Evolutionary conservation across 192 early-diverging fungal genomes (phyloP).

Genomic region (Coemansia sp.): DNA sequence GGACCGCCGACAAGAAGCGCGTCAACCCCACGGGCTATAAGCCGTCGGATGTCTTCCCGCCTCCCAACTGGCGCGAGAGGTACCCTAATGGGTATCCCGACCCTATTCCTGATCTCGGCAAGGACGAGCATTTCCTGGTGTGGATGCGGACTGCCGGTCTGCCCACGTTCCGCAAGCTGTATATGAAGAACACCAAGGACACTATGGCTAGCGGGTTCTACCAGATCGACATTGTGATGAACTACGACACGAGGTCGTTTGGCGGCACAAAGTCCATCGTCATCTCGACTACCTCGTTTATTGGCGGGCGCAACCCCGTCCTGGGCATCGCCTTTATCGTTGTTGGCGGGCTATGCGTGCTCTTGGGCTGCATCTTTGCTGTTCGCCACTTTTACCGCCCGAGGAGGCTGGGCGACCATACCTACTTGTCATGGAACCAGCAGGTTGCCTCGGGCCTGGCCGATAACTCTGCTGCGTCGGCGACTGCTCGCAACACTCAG

Average conservation of each 20-base stretch:
- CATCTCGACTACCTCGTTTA: slow-evolving; percentile 87
- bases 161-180: slow-evolving; percentile 96
- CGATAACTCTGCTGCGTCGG: slow-evolving; percentile 15
- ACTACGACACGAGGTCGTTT: slow-evolving; percentile 82
- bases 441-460: slow-evolving; percentile 49
- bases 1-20: slow-evolving; percentile 77
- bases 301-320: slow-evolving; percentile 97
- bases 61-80: slow-evolving; percentile 77
- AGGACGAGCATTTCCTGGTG: slow-evolving; percentile 87
- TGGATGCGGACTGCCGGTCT: slow-evolving; percentile 98
- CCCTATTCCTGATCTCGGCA: slow-evolving; percentile 58
- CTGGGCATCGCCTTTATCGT: slow-evolving; percentile 92
- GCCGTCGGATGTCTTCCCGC: slow-evolving; percentile 66
- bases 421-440: slow-evolving; percentile 95
- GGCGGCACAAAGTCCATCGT: slow-evolving; percentile 96
- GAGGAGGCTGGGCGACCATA: slow-evolving; percentile 95
- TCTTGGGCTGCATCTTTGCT: slow-evolving; percentile 85
- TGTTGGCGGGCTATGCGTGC: slow-evolving; percentile 86
- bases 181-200: slow-evolving; percentile 68
- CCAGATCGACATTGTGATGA: slow-evolving; percentile 68
- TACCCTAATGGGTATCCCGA: slow-evolving; percentile 56
- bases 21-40: slow-evolving; percentile 61
- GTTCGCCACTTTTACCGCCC: slow-evolving; percentile 91
- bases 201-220: slow-evolving; percentile 69
- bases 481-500: slow-evolving; percentile 21